Base-by-base conservation (phyloP, 2,329 filamentous ascomycete species). In the Diaporthe helianthi region DNA sequence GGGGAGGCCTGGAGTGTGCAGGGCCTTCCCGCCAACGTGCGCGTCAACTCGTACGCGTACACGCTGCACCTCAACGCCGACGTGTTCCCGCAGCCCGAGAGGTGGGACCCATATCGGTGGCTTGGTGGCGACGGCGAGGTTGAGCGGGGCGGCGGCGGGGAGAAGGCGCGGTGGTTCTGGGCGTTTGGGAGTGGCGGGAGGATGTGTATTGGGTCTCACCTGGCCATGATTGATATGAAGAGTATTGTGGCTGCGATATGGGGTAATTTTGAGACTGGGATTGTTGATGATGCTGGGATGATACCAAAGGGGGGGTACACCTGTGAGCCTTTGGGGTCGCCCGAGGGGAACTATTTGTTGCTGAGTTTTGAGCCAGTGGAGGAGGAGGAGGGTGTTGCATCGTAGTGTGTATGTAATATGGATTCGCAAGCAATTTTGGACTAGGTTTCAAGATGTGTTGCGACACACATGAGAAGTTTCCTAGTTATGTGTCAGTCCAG, bases 121-220 rank as follows among this genome's bases (percentile, higher is more conserved):
- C 80, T 92, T 1, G 68, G 51, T 12, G 2, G 1, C 9, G 17
- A 15, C 0, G 61, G 36, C 10, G 47, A 5, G 15, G 10, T 15
- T 1, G 38, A n/a, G n/a, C n/a, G n/a, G n/a, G n/a, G 19, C 19
- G 63, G 29, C 0, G 36, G 22, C 6, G 55, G 58, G 7, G 82
- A 83, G 75, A 80, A 73, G 72, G 68, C 81, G 74, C 82, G 85
- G 3, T 86, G 86, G 19, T 92, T 90, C 72, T 88, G 89, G 82
- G 89, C 90, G 0, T 93, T 93, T 76, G 88, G 90, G 1, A 90
- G 87, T 22, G 91, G 91, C 0, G 88, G 90, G 0, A 82, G 90
- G 29, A 90, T 90, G 78, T 93, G 91, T 73, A 81, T 93, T 6
- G 91, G 90, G 0, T 86, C 89, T 7, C 90, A 93, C 73, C 87